Evolutionary conservation across 2,329 filamentous ascomycete species (phyloP).

Genomic region (Calonectria montana): DNA sequence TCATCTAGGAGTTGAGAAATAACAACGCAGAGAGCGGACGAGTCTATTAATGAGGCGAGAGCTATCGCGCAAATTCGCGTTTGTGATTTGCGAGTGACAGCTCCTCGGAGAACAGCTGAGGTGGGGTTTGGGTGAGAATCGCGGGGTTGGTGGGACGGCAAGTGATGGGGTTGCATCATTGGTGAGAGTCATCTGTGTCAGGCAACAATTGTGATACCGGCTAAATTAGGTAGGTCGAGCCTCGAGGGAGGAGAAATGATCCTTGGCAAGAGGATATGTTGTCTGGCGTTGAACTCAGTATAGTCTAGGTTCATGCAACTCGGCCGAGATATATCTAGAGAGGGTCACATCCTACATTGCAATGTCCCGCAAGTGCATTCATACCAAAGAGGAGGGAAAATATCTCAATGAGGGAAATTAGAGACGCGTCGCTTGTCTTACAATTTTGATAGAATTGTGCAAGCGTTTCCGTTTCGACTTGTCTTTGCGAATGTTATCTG

Average conservation of each 20-base stretch:
- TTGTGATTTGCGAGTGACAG: not conserved
- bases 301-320: not conserved
- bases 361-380: not conserved
- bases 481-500: not conserved
- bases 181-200: not conserved
- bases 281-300: not conserved
- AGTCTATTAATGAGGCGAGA: slow-evolving; percentile 8
- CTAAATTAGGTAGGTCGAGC: slow-evolving; percentile 3
- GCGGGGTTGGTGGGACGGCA: slow-evolving; percentile 19
- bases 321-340: not conserved
- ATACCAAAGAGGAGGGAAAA: not conserved
- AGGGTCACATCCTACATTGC: not conserved
- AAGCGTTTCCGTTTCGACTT: not conserved
- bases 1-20: not conserved
- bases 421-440: not conserved
- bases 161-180: not conserved
- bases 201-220: slow-evolving; percentile 6
- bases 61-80: not conserved
- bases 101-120: not conserved
- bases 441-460: not conserved
- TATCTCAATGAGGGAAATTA: not conserved
- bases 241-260: not conserved
- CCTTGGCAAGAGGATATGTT: not conserved
- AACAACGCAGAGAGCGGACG: not conserved
- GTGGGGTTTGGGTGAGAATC: slow-evolving; percentile 18